phyloP scores from a whole-genome alignment of 192 early-diverging fungal species.

The Backusella luteola region DNA sequence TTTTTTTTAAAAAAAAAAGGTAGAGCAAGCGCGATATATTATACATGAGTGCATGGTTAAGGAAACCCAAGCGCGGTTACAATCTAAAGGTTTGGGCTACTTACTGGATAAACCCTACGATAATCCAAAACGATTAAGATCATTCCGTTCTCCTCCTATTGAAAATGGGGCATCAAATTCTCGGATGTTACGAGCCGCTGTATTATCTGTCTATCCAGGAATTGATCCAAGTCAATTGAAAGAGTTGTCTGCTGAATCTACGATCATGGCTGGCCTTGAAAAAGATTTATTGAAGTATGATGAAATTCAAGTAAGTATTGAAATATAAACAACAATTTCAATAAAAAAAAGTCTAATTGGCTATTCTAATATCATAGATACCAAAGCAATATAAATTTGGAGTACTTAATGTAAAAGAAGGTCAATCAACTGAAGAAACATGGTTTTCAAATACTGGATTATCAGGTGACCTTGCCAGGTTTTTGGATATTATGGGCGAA shows the following conservation, averaged over 20 bases:
- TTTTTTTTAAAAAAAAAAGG: neutral
- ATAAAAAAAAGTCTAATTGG: neutral
- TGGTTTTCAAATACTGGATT: constrained; percentile 68
- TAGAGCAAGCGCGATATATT: constrained; percentile 9
- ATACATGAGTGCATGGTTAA: constrained; percentile 25
- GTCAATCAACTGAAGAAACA: constrained; percentile 70
- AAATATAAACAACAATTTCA: neutral
- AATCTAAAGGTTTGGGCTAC: neutral
- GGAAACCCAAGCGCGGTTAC: constrained; percentile 11
- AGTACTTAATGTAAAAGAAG: constrained; percentile 59
- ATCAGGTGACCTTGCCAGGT: constrained; percentile 53
- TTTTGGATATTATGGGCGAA: constrained; percentile 67
- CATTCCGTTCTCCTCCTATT: neutral
- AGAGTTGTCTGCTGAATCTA: constrained; percentile 57
- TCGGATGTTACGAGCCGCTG: constrained; percentile 29
- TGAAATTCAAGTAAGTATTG: constrained; percentile 65
- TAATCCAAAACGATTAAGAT: constrained; percentile 1
- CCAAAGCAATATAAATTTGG: constrained; percentile 75
- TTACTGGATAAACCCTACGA: neutral
- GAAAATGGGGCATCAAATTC: neutral
- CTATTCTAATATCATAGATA: constrained; percentile 10
- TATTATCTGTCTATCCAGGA: constrained; percentile 7
- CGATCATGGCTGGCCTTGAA: constrained; percentile 49
- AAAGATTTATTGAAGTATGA: constrained; percentile 73
- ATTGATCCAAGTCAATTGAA: constrained; percentile 46